phyloP scores from a whole-genome alignment of 371 early-diverging fungal genomes.

The Rhizopus delemar region DNA sequence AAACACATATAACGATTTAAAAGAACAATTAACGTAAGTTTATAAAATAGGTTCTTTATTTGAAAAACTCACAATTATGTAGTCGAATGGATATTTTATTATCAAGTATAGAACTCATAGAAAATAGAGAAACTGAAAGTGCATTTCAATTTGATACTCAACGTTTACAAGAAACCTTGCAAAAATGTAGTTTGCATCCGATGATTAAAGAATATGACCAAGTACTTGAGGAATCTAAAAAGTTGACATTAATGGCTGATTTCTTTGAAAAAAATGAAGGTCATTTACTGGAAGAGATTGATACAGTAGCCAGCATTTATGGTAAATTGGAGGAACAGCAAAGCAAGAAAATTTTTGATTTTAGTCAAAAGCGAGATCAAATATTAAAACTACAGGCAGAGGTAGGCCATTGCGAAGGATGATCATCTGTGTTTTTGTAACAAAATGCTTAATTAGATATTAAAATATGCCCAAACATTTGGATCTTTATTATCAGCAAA shows the following conservation, averaged over 20 bases:
- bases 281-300: constrained; percentile 74
- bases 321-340: constrained; percentile 80
- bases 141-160: background rate
- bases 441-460: constrained; percentile 37
- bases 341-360: constrained; percentile 70
- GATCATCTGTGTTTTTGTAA: background rate
- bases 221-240: constrained; percentile 14
- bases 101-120: constrained; percentile 18
- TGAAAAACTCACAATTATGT: background rate
- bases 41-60: too few species aligned
- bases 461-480: constrained; percentile 75
- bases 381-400: constrained; percentile 73
- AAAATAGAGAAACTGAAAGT: constrained; percentile 6
- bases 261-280: constrained; percentile 46
- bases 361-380: constrained; percentile 77
- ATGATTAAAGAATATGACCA: constrained; percentile 11
- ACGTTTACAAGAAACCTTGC: constrained; percentile 14
- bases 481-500: constrained; percentile 67
- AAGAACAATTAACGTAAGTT: constrained; percentile 16
- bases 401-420: constrained; percentile 14
- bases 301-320: constrained; percentile 76
- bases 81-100: constrained; percentile 12
- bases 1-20: constrained; percentile 12
- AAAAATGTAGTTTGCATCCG: constrained; percentile 18
- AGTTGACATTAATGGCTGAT: constrained; percentile 14